Percentiles rank a stretch among this genome's conserved stretches.
Evolutionary conservation across 208 protist species (phyloP).

Genomic region (Crithidia sp.): DNA sequence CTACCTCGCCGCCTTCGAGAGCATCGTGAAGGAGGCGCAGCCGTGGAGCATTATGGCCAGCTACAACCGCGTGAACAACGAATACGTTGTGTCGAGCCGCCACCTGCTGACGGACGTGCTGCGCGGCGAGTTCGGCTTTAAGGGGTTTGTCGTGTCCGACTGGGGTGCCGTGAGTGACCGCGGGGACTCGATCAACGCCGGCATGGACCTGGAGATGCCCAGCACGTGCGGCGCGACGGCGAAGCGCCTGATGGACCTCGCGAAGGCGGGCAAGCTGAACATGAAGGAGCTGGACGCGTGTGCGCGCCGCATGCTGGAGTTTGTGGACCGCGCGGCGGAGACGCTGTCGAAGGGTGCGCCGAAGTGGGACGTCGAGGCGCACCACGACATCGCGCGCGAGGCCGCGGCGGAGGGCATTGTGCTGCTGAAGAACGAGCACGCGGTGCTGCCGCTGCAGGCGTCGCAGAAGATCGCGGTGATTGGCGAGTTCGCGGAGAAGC

Average conservation of each 20-base stretch:
- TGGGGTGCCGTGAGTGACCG: conserved; percentile 66
- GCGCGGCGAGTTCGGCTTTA: conserved; percentile 51
- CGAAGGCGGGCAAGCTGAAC: conserved; percentile 41
- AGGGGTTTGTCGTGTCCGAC: conserved; percentile 54
- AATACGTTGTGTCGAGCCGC: conserved; percentile 48
- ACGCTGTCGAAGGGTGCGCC: conserved; percentile 6
- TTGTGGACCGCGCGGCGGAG: conserved; percentile 8
- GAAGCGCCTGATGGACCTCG: conserved; percentile 28
- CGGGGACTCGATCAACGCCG: conserved; percentile 26
- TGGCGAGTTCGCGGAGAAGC: conserved; percentile 18
- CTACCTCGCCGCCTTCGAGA: conserved; percentile 48
- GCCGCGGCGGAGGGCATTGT: conserved; percentile 41
- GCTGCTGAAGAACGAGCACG: conserved; percentile 58
- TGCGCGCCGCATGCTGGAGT: conserved; percentile 12
- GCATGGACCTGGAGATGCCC: conserved; percentile 74
- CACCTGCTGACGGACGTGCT: conserved; percentile 37
- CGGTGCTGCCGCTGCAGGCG: conserved; percentile 21
- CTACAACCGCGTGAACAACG: conserved; percentile 48
- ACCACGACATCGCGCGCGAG: conserved; percentile 38
- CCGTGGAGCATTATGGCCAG: conserved; percentile 34
- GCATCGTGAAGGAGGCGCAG: conserved; percentile 24
- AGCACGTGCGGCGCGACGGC: conserved; percentile 27
- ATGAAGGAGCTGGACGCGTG: conserved; percentile 17
- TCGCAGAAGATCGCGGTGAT: conserved; percentile 25
- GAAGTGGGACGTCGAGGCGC: conserved; percentile 22